phyloP scores from a whole-genome alignment of 2,329 filamentous ascomycete species.

The Trichoderma simmonsii region DNA sequence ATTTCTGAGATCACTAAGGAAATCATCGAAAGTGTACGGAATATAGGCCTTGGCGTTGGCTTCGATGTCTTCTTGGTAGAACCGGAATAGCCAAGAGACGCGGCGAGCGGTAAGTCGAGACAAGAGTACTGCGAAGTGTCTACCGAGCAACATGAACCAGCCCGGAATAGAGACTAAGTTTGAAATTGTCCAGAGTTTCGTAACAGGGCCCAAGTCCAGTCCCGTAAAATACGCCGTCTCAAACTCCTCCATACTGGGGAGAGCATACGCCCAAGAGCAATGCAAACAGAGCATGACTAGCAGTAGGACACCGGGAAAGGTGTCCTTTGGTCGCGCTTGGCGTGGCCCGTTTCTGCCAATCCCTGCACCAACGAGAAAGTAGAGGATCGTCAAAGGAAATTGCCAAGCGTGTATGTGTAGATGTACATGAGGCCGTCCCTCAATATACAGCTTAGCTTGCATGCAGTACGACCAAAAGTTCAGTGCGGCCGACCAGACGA shows the following conservation, averaged over 20 bases:
- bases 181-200: neutral
- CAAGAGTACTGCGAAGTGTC: too few relatives aligned
- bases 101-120: neutral
- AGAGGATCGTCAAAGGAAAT: neutral
- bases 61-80: neutral
- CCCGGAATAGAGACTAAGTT: neutral
- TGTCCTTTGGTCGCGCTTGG: too few relatives aligned
- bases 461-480: neutral
- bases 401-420: neutral
- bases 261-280: neutral
- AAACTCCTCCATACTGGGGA: neutral
- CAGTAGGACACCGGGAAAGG: neutral
- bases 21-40: neutral
- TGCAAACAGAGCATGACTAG: neutral
- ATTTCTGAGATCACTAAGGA: rapidly evolving
- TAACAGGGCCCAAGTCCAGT: neutral
- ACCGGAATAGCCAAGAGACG: neutral
- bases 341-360: too few relatives aligned
- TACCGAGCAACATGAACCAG: neutral
- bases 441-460: neutral
- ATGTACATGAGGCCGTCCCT: neutral
- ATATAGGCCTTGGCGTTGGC: neutral
- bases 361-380: neutral
- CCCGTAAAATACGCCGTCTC: neutral
- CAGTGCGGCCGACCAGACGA: neutral